phyloP scores from a whole-genome alignment of 2,329 filamentous ascomycete genomes.

The Aaosphaeria pasadenensis region DNA sequence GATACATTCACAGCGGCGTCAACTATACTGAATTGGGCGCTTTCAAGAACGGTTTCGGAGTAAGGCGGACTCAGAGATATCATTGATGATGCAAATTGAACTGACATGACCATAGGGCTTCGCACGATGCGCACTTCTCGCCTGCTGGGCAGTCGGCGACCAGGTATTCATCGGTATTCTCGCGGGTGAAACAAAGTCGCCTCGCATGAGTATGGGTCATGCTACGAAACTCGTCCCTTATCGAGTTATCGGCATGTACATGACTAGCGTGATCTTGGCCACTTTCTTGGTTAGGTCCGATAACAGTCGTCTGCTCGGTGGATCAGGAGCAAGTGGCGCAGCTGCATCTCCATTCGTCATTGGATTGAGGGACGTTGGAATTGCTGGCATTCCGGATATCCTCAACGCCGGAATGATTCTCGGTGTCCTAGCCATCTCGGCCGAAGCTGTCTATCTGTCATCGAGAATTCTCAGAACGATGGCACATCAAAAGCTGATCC shows the following conservation, averaged over 20 bases:
- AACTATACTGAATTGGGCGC: not conserved
- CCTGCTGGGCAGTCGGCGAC: not conserved
- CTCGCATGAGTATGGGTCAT: not conserved
- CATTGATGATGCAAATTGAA: not conserved
- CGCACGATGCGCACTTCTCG: not conserved
- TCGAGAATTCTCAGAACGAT: not conserved
- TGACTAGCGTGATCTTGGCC: not conserved
- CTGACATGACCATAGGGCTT: not conserved
- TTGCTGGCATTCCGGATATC: not conserved
- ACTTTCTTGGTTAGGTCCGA: not conserved
- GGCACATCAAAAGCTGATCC: not conserved
- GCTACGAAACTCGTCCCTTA: not conserved
- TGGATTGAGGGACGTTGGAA: not conserved
- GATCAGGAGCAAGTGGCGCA: not conserved
- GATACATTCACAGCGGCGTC: not conserved
- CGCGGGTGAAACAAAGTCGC: not conserved
- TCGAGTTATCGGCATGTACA: not conserved
- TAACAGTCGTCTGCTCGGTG: not conserved
- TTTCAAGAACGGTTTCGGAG: not conserved
- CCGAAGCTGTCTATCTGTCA: not conserved
- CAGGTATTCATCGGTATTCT: not conserved
- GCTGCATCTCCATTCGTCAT: not conserved
- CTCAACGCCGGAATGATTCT: not conserved
- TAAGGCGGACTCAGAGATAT: not conserved
- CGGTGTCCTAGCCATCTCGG: not conserved